A percentile compares a stretch with the other conserved stretches of the same genome.
Evolutionary conservation across 768 basidiomycete genomes (phyloP).

Genomic region (Leccinum incarnatum): DNA sequence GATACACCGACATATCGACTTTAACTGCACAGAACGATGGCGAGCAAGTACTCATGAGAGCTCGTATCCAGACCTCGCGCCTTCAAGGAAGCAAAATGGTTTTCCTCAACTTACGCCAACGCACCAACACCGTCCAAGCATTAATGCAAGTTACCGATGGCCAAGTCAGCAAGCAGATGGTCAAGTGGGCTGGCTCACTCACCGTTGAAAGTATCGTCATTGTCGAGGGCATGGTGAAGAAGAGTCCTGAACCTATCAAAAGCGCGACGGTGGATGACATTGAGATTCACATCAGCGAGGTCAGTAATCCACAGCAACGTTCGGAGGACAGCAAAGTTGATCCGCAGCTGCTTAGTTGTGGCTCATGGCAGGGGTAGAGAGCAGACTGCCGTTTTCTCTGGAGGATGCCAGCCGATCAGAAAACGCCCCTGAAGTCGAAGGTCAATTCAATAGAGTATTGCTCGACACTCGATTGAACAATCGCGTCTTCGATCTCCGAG

Average conservation of each 20-base stretch:
- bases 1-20: conserved; percentile 61
- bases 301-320: conserved; percentile 29
- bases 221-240: conserved; percentile 79
- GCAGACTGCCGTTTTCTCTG: conserved; percentile 81
- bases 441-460: conserved; percentile 75
- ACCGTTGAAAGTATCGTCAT: conserved; percentile 88
- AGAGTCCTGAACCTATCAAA: conserved; percentile 83
- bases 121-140: conserved; percentile 83
- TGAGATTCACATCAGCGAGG: conserved; percentile 83
- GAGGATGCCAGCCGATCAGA: conserved; percentile 92
- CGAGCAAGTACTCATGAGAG: conserved; percentile 78
- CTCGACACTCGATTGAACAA: conserved; percentile 95
- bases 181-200: conserved; percentile 82
- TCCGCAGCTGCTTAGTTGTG: conserved; percentile 54
- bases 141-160: conserved; percentile 68
- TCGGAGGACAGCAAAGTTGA: conserved; percentile 1
- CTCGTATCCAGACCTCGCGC: conserved; percentile 87
- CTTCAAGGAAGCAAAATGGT: conserved; percentile 95
- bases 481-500: conserved; percentile 90
- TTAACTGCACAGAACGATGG: conserved; percentile 64
- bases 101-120: conserved; percentile 89
- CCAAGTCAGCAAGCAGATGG: conserved; percentile 94
- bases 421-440: conserved; percentile 56
- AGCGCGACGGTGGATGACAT: conserved; percentile 85
- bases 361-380: conserved; percentile 78